Base-by-base conservation (phyloP, 305 asterid genomes). In the Fraxinus albicans region DNA sequence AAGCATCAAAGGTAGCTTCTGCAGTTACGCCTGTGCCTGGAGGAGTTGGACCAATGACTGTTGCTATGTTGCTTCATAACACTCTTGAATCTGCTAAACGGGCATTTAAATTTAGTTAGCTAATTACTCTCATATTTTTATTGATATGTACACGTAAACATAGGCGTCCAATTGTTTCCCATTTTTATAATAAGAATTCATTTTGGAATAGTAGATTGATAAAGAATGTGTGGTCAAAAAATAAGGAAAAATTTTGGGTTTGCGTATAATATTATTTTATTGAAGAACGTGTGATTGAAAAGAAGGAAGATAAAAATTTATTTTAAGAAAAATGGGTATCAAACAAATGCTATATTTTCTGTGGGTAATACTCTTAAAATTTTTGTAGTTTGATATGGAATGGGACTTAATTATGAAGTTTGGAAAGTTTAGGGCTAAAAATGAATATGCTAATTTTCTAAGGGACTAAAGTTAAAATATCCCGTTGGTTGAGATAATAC, bases 31-130 rank as follows among this genome's bases (percentile, higher is more conserved):
- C 98, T 38, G 97, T 96, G 73, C 98, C 99, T 10, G 99, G 98
- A 86, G 97, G 98, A 81, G 99, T 95, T 74, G 99, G 98, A 75
- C 97, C 98, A 35, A 91, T 95, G 97, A 96, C 99, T 58, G 97
- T 96, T 80, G 97, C 99, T 55, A 96, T 96, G 98, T 93, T 96
- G 87, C 98, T 94, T 73, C 86, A 77, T 73, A 96, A 96, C 90
- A 96, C 99, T 38, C 94, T 93, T 79, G 90, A 87, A 76, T 90
- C 99, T 0, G 97, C 98, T 12, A 93, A 89, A 79, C 94, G 95
- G n/a, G 86, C 92, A 8, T 84, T 87, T 80, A 80, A 82, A 38
- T 83, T 89, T 19, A 73, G 83, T 81, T 89, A n/a, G 76, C n/a
- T 31, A 69, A 21, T 23, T 15, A 1, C n/a, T 70, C 23, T 31